These are phyloP conservation scores for Neophaeococcomyces mojaviensis DNA, from an alignment of 2,329 filamentous ascomycete species.

Conservation along the genomic window DNA sequence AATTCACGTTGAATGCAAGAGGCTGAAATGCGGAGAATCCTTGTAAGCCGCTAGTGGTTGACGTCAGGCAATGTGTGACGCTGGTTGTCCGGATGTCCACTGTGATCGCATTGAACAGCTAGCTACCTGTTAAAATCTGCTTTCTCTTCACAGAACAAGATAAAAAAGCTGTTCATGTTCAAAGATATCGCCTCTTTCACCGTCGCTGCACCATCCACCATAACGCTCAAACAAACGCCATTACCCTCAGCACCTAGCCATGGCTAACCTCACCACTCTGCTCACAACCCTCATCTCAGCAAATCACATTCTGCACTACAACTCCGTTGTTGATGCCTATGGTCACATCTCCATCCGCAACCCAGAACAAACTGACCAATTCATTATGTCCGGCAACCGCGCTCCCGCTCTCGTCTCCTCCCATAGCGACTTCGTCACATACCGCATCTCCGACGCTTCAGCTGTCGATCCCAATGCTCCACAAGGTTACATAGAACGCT, in stretches of 20 bases:
- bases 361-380: conserved; percentile 38
- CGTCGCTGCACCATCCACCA: no score
- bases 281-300: conserved; percentile 35
- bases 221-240: no score
- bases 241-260: neutral
- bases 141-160: no score
- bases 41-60: no score
- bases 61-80: no score
- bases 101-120: no score
- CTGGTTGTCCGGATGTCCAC: no score
- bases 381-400: conserved; percentile 43
- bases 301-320: conserved; percentile 45
- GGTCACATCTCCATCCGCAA: conserved; percentile 49
- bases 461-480: conserved; percentile 34
- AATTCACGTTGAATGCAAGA: no score
- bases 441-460: conserved; percentile 35
- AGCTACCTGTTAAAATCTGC: no score
- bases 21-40: no score
- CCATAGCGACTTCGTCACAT: conserved; percentile 40
- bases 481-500: conserved; percentile 38
- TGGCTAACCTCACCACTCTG: conserved; percentile 1
- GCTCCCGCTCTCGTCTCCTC: conserved; percentile 43
- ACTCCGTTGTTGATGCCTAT: conserved; percentile 43
- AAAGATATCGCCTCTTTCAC: no score
- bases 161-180: no score